These are phyloP conservation scores for Aspergillus transmontanensis DNA, from an alignment of 2,329 filamentous ascomycete genomes.

Conservation along the genomic window DNA sequence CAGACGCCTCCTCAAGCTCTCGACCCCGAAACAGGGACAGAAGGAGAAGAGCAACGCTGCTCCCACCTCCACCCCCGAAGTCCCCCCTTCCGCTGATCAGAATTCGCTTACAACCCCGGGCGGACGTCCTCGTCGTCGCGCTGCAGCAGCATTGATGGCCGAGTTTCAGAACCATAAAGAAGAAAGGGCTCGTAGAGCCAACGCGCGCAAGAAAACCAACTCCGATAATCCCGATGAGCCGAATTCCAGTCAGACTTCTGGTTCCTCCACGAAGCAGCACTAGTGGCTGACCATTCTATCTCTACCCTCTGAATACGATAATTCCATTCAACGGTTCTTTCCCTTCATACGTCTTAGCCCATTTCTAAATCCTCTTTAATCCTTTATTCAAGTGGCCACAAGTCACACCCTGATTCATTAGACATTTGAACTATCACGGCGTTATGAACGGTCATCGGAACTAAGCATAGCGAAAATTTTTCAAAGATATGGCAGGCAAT, in stretches of 20 bases:
- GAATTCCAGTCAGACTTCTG: neutral
- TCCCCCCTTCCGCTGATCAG: constrained; percentile 3
- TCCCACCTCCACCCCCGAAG: constrained; percentile 1
- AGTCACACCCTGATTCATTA: neutral
- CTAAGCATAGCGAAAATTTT: constrained; percentile 7
- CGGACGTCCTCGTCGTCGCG: constrained; percentile 27
- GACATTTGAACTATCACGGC: constrained; percentile 3
- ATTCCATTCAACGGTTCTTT: neutral
- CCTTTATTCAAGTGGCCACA: neutral
- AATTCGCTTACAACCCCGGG: constrained; percentile 13
- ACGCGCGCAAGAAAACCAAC: constrained; percentile 17
- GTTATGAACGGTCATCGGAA: constrained; percentile 5
- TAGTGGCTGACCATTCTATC: neutral
- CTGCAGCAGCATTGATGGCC: constrained; percentile 24
- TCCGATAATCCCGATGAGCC: constrained; percentile 4
- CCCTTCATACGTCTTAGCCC: neutral
- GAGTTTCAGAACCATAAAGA: constrained; percentile 23
- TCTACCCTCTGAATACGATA: neutral
- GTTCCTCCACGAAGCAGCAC: neutral
- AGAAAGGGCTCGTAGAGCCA: constrained; percentile 21
- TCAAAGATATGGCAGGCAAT: neutral
- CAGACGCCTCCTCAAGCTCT: constrained; percentile 5
- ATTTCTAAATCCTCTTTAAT: neutral
- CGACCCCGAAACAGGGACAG: neutral
- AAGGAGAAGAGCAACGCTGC: neutral